phyloP scores from a whole-genome alignment of 768 basidiomycete genomes.

The Macrolepiota fuliginosa region DNA sequence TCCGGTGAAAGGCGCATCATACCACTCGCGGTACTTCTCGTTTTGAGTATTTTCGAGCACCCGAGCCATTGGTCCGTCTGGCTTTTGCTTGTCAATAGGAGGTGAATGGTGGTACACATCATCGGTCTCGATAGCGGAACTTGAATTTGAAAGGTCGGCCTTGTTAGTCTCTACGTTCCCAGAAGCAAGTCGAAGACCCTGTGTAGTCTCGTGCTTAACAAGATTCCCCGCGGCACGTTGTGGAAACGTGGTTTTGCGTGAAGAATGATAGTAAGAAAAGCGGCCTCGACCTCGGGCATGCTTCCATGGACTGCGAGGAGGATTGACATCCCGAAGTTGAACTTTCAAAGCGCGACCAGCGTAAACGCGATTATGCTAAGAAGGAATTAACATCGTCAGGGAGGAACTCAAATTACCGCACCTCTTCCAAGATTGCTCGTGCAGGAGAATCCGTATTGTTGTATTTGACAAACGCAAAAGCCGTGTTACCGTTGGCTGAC shows the following conservation, averaged over 20 bases:
- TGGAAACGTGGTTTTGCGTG: slow-evolving; percentile 12
- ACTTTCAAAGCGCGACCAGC: slow-evolving; percentile 74
- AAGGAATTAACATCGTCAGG: neutral
- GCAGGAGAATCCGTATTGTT: slow-evolving; percentile 59
- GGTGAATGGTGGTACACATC: neutral
- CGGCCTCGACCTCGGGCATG: slow-evolving; percentile 44
- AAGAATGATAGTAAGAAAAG: slow-evolving; percentile 26
- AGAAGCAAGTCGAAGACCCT: neutral
- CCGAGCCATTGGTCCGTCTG: neutral
- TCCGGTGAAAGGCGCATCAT: slow-evolving; percentile 10
- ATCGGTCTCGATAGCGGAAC: neutral
- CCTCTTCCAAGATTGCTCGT: slow-evolving; percentile 67
- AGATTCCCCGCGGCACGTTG: neutral
- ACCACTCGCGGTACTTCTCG: slow-evolving; percentile 15
- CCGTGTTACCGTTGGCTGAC: slow-evolving; percentile 60
- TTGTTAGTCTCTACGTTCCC: neutral
- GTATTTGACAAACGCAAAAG: slow-evolving; percentile 79
- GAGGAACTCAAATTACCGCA: slow-evolving; percentile 21
- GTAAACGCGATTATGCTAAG: slow-evolving; percentile 67
- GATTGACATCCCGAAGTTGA: slow-evolving; percentile 68
- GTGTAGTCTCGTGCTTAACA: neutral
- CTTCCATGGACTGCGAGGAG: slow-evolving; percentile 49
- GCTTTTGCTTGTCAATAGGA: neutral
- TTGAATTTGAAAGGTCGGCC: neutral
- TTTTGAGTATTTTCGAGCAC: neutral